Conservation (phyloP, 2,329 filamentous ascomycete genomes). For the Cercospora sp. region DNA sequence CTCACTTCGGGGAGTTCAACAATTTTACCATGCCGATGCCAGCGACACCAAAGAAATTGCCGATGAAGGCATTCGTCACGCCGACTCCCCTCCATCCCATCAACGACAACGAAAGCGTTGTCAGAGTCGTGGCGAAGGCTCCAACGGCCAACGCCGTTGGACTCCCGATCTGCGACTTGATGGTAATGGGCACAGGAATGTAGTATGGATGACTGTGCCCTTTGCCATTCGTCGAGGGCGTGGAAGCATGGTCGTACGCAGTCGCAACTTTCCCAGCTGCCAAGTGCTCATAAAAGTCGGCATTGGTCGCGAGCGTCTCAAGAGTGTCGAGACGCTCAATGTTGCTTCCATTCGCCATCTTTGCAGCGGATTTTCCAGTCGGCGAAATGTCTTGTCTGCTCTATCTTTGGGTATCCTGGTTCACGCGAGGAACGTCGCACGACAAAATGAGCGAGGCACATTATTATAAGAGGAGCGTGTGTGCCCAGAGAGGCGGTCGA, state of each 20-base stretch:
- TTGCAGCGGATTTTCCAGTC: background rate
- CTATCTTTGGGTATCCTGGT: background rate
- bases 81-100: conserved; percentile 58
- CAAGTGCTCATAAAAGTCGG: conserved; percentile 34
- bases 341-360: conserved; percentile 31
- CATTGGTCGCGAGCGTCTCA: conserved; percentile 32
- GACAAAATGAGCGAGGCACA: background rate
- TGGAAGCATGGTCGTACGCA: conserved; percentile 19
- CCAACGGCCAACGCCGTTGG: conserved; percentile 53
- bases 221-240: conserved; percentile 17
- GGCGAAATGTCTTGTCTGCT: background rate
- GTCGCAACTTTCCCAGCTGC: conserved; percentile 32
- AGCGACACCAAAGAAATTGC: conserved; percentile 56
- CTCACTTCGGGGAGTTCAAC: background rate
- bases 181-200: conserved; percentile 36
- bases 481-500: background rate
- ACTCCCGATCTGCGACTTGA: conserved; percentile 36
- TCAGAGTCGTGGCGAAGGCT: conserved; percentile 57
- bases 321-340: conserved; percentile 35
- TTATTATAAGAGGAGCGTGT: background rate
- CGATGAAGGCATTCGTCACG: conserved; percentile 54
- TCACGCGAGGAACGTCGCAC: background rate
- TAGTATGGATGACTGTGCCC: conserved; percentile 26
- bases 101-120: conserved; percentile 54
- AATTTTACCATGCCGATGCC: conserved; percentile 51